Conservation (phyloP, 1,139 yeast genomes). For the Saccharomyces hybrid region DNA sequence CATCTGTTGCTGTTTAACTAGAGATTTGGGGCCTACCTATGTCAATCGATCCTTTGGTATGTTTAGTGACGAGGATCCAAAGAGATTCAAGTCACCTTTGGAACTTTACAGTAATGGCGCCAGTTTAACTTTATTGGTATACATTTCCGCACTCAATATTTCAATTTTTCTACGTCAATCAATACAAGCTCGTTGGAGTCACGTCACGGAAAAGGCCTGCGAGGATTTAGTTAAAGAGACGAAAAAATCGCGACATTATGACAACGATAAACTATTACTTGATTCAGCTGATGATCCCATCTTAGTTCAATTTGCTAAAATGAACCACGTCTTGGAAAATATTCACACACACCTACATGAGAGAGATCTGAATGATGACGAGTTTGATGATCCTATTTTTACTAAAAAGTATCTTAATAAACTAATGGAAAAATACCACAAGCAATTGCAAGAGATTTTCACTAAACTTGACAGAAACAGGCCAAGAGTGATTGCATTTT, state of each 20-base stretch:
- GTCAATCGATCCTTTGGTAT: constrained; percentile 18
- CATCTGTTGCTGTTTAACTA: constrained; percentile 60
- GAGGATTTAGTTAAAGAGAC: constrained; percentile 13
- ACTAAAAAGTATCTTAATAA: constrained; percentile 12
- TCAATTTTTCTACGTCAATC: constrained; percentile 32
- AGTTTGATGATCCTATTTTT: constrained; percentile 17
- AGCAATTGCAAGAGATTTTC: constrained; percentile 17
- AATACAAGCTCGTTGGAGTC: constrained; percentile 26
- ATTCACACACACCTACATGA: constrained; percentile 44
- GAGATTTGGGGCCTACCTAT: constrained; percentile 64
- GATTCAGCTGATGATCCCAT: constrained; percentile 31
- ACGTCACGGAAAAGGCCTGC: constrained; percentile 17
- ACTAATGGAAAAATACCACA: constrained; percentile 13
- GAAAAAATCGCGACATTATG: constrained; percentile 1
- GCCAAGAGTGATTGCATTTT: constrained; percentile 42
- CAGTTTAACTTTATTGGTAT: constrained; percentile 31
- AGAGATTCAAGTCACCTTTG: constrained; percentile 11
- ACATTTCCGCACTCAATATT: constrained; percentile 31
- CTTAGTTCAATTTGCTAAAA: constrained; percentile 51
- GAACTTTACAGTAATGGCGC: constrained; percentile 20
- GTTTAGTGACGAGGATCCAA: constrained; percentile 19
- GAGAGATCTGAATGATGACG: constrained; percentile 20
- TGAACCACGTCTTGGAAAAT: constrained; percentile 55
- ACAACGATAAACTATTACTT: constrained; percentile 30
- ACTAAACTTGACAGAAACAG: constrained; percentile 34